A percentile compares a stretch with the other conserved stretches of the same genome.
Conservation (phyloP, 208 protist species). For the Phytomonas francai region DNA sequence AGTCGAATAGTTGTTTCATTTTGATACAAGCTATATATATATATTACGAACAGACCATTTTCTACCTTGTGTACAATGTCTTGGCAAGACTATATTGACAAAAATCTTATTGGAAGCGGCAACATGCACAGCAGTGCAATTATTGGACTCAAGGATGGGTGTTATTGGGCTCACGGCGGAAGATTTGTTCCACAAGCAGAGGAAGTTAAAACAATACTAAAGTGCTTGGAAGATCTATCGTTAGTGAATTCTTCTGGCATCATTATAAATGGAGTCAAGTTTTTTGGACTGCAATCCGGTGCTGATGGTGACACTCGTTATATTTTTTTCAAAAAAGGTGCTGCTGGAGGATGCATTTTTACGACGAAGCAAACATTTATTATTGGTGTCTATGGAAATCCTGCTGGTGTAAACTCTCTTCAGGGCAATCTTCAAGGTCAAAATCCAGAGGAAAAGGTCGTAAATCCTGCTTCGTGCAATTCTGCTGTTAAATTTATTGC, state of each 20-base stretch:
- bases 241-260: constrained; percentile 65
- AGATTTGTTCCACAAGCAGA: constrained; percentile 80
- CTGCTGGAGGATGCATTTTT: constrained; percentile 77
- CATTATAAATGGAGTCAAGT: constrained; percentile 78
- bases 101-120: constrained; percentile 79
- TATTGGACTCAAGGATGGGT: constrained; percentile 67
- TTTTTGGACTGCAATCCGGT: constrained; percentile 75
- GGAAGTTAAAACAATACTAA: constrained; percentile 75
- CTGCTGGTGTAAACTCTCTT: constrained; percentile 42
- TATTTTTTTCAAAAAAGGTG: constrained; percentile 87
- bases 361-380: constrained; percentile 81
- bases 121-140: constrained; percentile 86
- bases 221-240: constrained; percentile 51
- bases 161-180: constrained; percentile 86
- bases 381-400: constrained; percentile 79
- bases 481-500: constrained; percentile 77
- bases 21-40: constrained; percentile 3
- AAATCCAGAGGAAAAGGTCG: constrained; percentile 29
- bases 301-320: constrained; percentile 64
- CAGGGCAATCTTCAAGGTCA: constrained; percentile 41
- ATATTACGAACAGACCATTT: background rate
- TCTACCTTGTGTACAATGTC: constrained; percentile 36
- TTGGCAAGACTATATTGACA: constrained; percentile 84
- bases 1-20: background rate
- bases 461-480: constrained; percentile 85